phyloP scores from a whole-genome alignment of 176 grass and related monocot genomes.

The Zea mays region DNA sequence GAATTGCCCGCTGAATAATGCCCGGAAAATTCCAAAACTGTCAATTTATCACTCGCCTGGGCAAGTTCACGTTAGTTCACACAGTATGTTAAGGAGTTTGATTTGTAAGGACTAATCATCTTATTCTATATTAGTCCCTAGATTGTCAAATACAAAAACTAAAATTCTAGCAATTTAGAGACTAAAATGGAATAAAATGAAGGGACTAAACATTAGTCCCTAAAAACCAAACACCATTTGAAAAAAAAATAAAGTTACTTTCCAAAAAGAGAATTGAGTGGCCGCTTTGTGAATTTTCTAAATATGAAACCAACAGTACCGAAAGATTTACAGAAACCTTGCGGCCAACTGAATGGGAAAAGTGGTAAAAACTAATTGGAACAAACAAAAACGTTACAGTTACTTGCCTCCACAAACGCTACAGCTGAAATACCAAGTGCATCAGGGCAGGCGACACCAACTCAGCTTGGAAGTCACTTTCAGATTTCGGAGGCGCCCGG shows the following conservation, averaged over 20 bases:
- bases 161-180: no score
- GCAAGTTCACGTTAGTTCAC: neutral
- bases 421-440: neutral
- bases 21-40: neutral
- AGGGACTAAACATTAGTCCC: no score
- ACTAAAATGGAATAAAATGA: no score
- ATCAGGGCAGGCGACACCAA: neutral
- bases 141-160: no score
- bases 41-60: neutral
- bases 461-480: conserved; percentile 17
- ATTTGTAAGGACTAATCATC: no score
- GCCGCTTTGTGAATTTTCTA: neutral
- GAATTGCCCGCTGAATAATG: neutral
- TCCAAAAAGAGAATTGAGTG: conserved; percentile 1
- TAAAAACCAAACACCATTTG: no score
- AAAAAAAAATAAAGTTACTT: neutral
- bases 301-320: neutral
- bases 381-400: conserved; percentile 17
- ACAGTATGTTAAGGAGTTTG: no score
- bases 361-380: conserved; percentile 35
- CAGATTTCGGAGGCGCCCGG: neutral
- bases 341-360: conserved; percentile 14
- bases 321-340: conserved; percentile 5
- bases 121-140: no score
- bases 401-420: conserved; percentile 23